phyloP scores from a whole-genome alignment of 2,329 filamentous ascomycete species.

The Periconia sp. region DNA sequence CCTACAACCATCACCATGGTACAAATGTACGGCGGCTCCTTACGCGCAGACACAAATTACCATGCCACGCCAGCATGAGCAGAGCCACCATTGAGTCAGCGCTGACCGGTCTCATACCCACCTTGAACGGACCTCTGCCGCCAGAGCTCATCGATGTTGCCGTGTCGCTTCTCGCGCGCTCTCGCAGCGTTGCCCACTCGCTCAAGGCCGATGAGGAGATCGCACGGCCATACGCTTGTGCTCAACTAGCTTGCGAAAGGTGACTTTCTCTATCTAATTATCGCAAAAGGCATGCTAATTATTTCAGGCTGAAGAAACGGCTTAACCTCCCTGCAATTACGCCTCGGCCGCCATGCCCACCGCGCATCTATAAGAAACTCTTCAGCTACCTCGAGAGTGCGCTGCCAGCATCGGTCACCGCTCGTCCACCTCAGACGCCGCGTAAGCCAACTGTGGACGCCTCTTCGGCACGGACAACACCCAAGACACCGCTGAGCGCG shows the following conservation, averaged over 20 bases:
- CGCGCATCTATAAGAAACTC: slow-evolving; percentile 76
- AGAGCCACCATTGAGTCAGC: slow-evolving; percentile 37
- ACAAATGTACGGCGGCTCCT: not conserved
- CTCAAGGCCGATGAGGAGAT: slow-evolving; percentile 46
- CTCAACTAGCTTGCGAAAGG: slow-evolving; percentile 79
- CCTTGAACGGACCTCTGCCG: slow-evolving; percentile 40
- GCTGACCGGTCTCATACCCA: slow-evolving; percentile 51
- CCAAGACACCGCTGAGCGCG: slow-evolving; percentile 27
- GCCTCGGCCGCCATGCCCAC: slow-evolving; percentile 43
- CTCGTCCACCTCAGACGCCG: slow-evolving; percentile 37
- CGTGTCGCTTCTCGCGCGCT: slow-evolving; percentile 42
- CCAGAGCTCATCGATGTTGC: slow-evolving; percentile 40
- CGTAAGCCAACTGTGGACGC: slow-evolving; percentile 33
- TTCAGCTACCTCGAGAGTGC: slow-evolving; percentile 80
- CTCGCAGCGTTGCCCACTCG: slow-evolving; percentile 56
- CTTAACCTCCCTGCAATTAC: slow-evolving; percentile 42
- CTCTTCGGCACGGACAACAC: slow-evolving; percentile 30
- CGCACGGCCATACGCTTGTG: slow-evolving; percentile 44
- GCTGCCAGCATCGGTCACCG: slow-evolving; percentile 55
- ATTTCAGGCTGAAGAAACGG: slow-evolving; percentile 67
- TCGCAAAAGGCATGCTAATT: slow-evolving; percentile 33
- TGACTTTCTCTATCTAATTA: slow-evolving; percentile 38
- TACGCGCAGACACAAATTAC: not conserved
- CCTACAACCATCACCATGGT: not conserved
- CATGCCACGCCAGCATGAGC: slow-evolving; percentile 26